phyloP scores from a whole-genome alignment of 305 asterid species.

The Lippia alba region DNA sequence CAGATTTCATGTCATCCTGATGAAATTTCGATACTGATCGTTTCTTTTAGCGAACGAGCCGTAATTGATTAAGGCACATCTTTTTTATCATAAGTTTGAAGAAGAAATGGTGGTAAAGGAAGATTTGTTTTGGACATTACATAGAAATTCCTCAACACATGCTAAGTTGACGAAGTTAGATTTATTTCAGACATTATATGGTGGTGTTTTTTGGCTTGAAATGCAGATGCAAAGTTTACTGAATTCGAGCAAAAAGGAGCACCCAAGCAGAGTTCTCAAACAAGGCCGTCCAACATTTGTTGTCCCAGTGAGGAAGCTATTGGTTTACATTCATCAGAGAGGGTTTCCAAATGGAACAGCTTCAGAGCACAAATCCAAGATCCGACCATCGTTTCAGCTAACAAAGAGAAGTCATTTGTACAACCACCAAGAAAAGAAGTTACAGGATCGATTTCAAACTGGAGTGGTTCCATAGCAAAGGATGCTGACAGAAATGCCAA shows the following conservation, averaged over 20 bases:
- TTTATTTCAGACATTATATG: too few species aligned
- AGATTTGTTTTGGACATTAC: too few species aligned
- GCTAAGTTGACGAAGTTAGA: too few species aligned
- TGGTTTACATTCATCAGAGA: slow-evolving; percentile 23
- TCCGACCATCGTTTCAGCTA: slow-evolving; percentile 9
- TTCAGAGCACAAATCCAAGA: slow-evolving; percentile 42
- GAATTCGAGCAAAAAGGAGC: slow-evolving; percentile 25
- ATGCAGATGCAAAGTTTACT: slow-evolving; percentile 26
- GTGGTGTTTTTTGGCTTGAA: slow-evolving; percentile 2
- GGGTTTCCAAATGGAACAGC: slow-evolving; percentile 34
- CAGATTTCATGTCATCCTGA: not conserved
- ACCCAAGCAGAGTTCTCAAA: slow-evolving; percentile 16
- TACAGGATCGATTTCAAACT: slow-evolving; percentile 33
- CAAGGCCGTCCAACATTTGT: too few species aligned
- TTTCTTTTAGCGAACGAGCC: too few species aligned
- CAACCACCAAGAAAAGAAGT: slow-evolving; percentile 16
- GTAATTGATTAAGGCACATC: too few species aligned
- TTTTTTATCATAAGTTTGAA: too few species aligned
- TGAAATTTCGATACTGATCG: not conserved
- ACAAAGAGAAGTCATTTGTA: not conserved
- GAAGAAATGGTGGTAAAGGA: not conserved
- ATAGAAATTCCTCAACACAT: too few species aligned
- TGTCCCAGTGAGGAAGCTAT: too few species aligned
- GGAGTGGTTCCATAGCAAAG: slow-evolving; percentile 23
- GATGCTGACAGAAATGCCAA: slow-evolving; percentile 21